These are phyloP conservation scores for Juglanconis juglandina DNA, from an alignment of 2,329 filamentous ascomycete genomes.

Conservation along the genomic window DNA sequence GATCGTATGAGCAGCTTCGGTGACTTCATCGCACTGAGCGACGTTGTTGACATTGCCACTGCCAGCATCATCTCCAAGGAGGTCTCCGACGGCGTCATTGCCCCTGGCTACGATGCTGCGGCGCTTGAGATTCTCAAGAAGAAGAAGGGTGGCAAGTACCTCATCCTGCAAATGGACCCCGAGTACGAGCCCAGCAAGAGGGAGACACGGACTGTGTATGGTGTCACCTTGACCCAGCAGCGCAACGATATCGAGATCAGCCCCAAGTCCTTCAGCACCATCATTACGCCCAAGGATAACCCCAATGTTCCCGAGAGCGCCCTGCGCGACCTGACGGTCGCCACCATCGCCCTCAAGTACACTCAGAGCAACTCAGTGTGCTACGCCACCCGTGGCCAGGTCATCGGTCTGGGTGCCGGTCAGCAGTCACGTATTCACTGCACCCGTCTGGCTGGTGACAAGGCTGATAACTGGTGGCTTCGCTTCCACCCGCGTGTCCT, in stretches of 20 bases:
- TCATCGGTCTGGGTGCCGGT: slow-evolving; percentile 89
- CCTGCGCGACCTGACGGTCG: slow-evolving; percentile 84
- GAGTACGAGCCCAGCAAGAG: slow-evolving; percentile 76
- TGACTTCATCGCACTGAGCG: slow-evolving; percentile 90
- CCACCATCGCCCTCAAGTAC: slow-evolving; percentile 96
- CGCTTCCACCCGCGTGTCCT: slow-evolving; percentile 91
- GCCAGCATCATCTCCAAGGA: slow-evolving; percentile 98
- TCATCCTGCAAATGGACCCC: slow-evolving; percentile 91
- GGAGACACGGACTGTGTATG: slow-evolving; percentile 86
- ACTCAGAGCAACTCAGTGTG: slow-evolving; percentile 99
- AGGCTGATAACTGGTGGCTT: slow-evolving; percentile 99
- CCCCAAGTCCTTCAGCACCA: slow-evolving; percentile 77
- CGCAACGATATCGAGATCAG: slow-evolving; percentile 89
- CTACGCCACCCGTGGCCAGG: slow-evolving; percentile 90
- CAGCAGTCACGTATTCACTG: slow-evolving; percentile 99
- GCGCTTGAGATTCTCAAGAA: slow-evolving; percentile 90
- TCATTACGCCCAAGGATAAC: slow-evolving; percentile 82
- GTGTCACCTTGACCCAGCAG: slow-evolving; percentile 81
- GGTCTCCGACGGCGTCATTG: slow-evolving; percentile 95
- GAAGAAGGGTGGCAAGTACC: slow-evolving; percentile 98
- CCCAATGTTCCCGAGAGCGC: slow-evolving; percentile 72
- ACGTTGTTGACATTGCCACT: slow-evolving; percentile 85
- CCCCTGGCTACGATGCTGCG: slow-evolving; percentile 78
- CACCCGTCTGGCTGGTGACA: slow-evolving; percentile 94
- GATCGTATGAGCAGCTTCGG: slow-evolving; percentile 99